Evolutionary conservation across 192 early-diverging fungal species (phyloP).

Genomic region (Coemansia sp.): DNA sequence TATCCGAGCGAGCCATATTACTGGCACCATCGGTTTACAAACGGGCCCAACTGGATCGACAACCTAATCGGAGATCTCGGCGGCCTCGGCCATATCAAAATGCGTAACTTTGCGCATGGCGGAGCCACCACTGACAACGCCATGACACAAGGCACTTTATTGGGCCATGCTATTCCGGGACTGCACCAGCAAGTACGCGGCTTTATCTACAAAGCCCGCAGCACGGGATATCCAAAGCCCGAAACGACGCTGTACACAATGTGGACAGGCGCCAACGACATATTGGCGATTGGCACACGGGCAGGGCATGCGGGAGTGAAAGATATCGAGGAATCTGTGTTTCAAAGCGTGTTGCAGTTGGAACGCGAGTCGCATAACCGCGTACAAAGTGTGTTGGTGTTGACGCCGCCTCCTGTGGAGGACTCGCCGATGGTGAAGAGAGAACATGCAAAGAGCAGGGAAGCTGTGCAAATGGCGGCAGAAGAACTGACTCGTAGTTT

Average conservation of each 20-base stretch:
- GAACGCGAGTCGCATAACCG: slow-evolving; percentile 55
- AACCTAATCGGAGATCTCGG: slow-evolving; percentile 49
- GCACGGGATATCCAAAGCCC: slow-evolving; percentile 24
- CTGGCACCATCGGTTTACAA: slow-evolving; percentile 55
- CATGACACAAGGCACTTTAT: slow-evolving; percentile 25
- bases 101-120: slow-evolving; percentile 57
- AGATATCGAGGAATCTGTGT: slow-evolving; percentile 38
- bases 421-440: slow-evolving; percentile 44
- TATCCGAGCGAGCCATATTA: slow-evolving; percentile 51
- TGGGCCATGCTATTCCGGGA: slow-evolving; percentile 43
- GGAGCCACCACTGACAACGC: slow-evolving; percentile 44
- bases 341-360: slow-evolving; percentile 45
- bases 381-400: slow-evolving; percentile 28
- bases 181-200: slow-evolving; percentile 50
- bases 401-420: slow-evolving; percentile 51
- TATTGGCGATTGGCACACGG: slow-evolving; percentile 29
- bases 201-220: slow-evolving; percentile 49
- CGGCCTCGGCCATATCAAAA: slow-evolving; percentile 44
- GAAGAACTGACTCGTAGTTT: slow-evolving; percentile 20
- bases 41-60: slow-evolving; percentile 57
- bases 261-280: slow-evolving; percentile 52
- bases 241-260: slow-evolving; percentile 49
- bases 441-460: slow-evolving; percentile 15
- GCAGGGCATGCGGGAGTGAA: slow-evolving; percentile 9
- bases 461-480: slow-evolving; percentile 17